Base-by-base conservation (phyloP, 306 rosid species). In the Hippophae tibetana region DNA sequence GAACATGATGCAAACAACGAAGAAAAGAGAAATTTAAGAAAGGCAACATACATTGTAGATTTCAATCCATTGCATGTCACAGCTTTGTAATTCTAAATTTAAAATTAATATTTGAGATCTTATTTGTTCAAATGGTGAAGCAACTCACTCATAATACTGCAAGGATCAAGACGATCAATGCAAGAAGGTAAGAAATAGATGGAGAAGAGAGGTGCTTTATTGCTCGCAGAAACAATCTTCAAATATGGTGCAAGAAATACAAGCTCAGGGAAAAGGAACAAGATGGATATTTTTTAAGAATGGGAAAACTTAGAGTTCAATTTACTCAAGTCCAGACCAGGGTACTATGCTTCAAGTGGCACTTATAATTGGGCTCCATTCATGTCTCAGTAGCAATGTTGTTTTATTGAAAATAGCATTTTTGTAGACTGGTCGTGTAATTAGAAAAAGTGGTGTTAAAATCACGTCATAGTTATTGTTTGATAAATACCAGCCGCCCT, bases 151-250 rank as follows among this genome's bases (percentile, higher is more conserved):
- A n/a, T 47, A 6, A 47, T 10, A 13, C 3, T 9, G 4, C 3
- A 8, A 47, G 10, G 10, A 18, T 47, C 50, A 1, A 13, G 50
- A 13, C 10, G 1, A 13, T 47, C 13, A 47, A 47, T 10, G 10
- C 10, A 13, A 7, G 10, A 47, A 47, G 50, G 8, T 25, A 41
- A n/a, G 6, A 51, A 57, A 9, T 13, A 42, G 43, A 42, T 41
- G 61, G 45, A 60, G 64, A 46, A 61, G 52, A 61, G 50, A 47
- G 5, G 50, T 13, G 13, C 13, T 47, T 47, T 47, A 47, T 47
- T 47, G 50, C 5, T 47, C 7, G 5, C 50, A 47, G 49, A 46
- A 46, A 7, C 13, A 47, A 47, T 31, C 38, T 31, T 31, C 38
- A 31, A 31, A 31, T 31, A 31, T 47, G 50, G 50, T 9, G 13